Evolutionary conservation across 2,329 filamentous ascomycete genomes (phyloP).

Genomic region (Fusarium phyllophilum): DNA sequence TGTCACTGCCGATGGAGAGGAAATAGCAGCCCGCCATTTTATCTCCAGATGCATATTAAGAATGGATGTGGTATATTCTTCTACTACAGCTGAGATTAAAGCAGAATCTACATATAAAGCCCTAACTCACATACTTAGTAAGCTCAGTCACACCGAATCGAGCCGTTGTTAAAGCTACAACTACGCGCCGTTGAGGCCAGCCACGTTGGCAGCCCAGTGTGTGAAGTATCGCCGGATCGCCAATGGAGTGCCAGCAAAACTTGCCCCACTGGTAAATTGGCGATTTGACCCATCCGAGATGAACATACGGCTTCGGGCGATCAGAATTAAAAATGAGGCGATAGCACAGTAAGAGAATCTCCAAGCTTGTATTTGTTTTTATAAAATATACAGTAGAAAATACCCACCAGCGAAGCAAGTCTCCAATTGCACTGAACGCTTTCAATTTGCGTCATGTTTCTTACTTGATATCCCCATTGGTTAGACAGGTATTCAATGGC

Average conservation of each 20-base stretch:
- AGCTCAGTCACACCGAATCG: not conserved
- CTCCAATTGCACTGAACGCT: not conserved
- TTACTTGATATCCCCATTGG: not conserved
- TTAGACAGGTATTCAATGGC: not conserved
- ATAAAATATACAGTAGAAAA: not conserved
- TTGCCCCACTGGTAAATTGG: slow-evolving; percentile 24
- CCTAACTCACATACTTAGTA: not conserved
- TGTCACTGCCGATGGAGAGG: slow-evolving; percentile 12
- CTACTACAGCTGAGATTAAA: too few species aligned
- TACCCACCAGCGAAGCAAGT: not conserved
- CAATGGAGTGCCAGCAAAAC: slow-evolving; percentile 5
- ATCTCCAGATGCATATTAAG: not conserved
- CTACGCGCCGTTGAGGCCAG: slow-evolving; percentile 25
- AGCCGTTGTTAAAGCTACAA: not conserved
- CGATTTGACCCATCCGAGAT: slow-evolving; percentile 30
- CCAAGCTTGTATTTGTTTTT: not conserved
- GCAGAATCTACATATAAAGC: not conserved
- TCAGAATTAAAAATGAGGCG: slow-evolving; percentile 24
- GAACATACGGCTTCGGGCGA: slow-evolving; percentile 16
- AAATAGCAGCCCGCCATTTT: slow-evolving; percentile 1
- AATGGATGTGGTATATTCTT: not conserved
- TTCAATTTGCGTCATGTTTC: not conserved
- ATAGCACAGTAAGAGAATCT: not conserved
- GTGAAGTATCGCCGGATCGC: slow-evolving; percentile 23
- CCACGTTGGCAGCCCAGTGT: slow-evolving; percentile 23